Evolutionary conservation across 2,329 filamentous ascomycete species (phyloP).

Genomic region (Botryotinia calthae): DNA sequence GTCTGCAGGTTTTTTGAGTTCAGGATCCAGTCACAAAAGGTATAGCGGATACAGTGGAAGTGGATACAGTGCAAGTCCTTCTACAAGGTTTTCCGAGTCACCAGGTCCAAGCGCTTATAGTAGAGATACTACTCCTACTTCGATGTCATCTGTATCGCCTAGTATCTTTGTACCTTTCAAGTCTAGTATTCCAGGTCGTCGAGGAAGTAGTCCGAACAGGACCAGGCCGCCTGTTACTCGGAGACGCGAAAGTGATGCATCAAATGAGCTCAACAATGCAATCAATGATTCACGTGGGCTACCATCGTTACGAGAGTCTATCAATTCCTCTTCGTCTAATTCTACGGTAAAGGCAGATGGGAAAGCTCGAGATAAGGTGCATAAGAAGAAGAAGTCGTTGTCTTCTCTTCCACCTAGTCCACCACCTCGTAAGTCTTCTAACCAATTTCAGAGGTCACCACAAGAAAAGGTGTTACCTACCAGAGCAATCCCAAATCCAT

Average conservation of each 20-base stretch:
- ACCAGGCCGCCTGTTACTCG: constrained; percentile 60
- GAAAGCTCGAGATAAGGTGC: constrained; percentile 41
- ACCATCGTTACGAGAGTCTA: constrained; percentile 64
- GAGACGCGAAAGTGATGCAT: constrained; percentile 54
- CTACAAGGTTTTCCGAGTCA: constrained; percentile 72
- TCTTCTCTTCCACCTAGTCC: constrained; percentile 57
- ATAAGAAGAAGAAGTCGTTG: constrained; percentile 46
- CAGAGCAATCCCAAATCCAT: constrained; percentile 38
- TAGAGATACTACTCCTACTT: constrained; percentile 74
- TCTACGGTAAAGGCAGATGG: constrained; percentile 61
- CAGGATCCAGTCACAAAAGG: constrained; percentile 42
- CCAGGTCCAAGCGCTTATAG: constrained; percentile 68
- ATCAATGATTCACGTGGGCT: constrained; percentile 55
- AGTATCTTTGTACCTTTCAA: constrained; percentile 50
- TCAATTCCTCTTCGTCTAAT: constrained; percentile 69
- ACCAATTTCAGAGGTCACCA: constrained; percentile 47
- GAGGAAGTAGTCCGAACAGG: constrained; percentile 55
- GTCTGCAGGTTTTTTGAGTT: constrained; percentile 41
- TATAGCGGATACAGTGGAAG: constrained; percentile 41
- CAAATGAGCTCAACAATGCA: constrained; percentile 49
- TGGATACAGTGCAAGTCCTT: constrained; percentile 67
- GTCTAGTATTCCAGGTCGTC: constrained; percentile 43
- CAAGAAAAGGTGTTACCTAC: constrained; percentile 43
- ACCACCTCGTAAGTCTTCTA: constrained; percentile 60
- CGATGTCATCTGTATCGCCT: constrained; percentile 72